These are phyloP conservation scores for Venturia carpophila DNA, from an alignment of 2,329 filamentous ascomycete genomes.

Conservation along the genomic window DNA sequence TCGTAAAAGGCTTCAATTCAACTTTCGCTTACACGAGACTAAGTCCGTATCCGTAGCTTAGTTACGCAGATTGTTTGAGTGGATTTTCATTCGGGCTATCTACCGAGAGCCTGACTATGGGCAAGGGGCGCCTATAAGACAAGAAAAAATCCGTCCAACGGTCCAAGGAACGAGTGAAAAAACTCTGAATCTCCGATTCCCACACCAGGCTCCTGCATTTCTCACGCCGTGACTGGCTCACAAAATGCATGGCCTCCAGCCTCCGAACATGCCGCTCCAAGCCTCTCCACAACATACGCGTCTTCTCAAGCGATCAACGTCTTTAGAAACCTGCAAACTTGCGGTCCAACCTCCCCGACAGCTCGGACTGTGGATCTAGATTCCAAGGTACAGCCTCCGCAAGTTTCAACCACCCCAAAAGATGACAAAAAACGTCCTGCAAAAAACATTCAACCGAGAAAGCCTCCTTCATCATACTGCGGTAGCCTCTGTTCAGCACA, in stretches of 20 bases:
- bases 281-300: not conserved
- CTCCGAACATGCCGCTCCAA: not conserved
- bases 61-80: not conserved
- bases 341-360: not conserved
- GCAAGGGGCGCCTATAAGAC: not conserved
- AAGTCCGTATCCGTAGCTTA: not conserved
- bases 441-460: not conserved
- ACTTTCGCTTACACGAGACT: not conserved
- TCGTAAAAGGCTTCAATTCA: not conserved
- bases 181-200: not conserved
- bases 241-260: not conserved
- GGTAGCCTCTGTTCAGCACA: not conserved
- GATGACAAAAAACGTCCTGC: not conserved
- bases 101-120: not conserved
- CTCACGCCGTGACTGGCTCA: not conserved
- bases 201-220: constrained; percentile 9
- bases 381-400: not conserved
- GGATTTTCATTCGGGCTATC: not conserved
- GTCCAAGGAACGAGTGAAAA: not conserved
- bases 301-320: not conserved
- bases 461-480: constrained; percentile 1
- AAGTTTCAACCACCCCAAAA: not conserved
- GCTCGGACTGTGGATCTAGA: not conserved
- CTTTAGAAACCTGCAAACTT: not conserved
- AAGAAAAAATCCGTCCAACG: not conserved